Evolutionary conservation across 2,329 filamentous ascomycete genomes (phyloP).

Genomic region (Penicillium sp.): DNA sequence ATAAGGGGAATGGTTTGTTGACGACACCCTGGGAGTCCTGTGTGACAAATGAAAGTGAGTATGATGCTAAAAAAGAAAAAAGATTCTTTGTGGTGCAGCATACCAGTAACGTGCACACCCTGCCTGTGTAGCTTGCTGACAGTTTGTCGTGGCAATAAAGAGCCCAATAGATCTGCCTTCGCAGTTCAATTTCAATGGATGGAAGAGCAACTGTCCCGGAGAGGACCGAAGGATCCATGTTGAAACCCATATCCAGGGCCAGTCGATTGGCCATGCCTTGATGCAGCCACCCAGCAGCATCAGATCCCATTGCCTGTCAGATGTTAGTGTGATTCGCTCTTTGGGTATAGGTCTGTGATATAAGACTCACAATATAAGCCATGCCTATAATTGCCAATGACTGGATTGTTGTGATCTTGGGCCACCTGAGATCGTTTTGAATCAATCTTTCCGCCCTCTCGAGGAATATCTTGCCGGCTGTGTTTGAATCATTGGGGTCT

Average conservation of each 20-base stretch:
- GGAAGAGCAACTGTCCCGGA: conserved; percentile 28
- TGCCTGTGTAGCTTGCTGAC: conserved; percentile 37
- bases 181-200: conserved; percentile 31
- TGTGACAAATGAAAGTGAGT: neutral
- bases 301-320: conserved; percentile 34
- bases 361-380: conserved; percentile 29
- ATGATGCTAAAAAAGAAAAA: neutral
- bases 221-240: conserved; percentile 35
- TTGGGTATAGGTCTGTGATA: neutral
- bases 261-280: conserved; percentile 42
- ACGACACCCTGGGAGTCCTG: conserved; percentile 36
- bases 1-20: conserved; percentile 25
- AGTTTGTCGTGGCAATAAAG: conserved; percentile 41
- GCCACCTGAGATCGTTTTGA: conserved; percentile 26
- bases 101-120: conserved; percentile 40
- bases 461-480: conserved; percentile 36
- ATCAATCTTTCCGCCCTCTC: conserved; percentile 29
- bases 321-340: neutral
- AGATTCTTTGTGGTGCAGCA: neutral
- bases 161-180: conserved; percentile 41
- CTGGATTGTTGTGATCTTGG: conserved; percentile 42
- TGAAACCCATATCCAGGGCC: conserved; percentile 42
- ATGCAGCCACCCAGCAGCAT: conserved; percentile 40
- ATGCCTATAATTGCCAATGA: conserved; percentile 34
- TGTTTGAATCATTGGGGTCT: conserved; percentile 34